A percentile compares a stretch with the other conserved stretches of the same genome.
Evolutionary conservation across 2,329 filamentous ascomycete species (phyloP).

Genomic region (Talaromyces pinophilus): DNA sequence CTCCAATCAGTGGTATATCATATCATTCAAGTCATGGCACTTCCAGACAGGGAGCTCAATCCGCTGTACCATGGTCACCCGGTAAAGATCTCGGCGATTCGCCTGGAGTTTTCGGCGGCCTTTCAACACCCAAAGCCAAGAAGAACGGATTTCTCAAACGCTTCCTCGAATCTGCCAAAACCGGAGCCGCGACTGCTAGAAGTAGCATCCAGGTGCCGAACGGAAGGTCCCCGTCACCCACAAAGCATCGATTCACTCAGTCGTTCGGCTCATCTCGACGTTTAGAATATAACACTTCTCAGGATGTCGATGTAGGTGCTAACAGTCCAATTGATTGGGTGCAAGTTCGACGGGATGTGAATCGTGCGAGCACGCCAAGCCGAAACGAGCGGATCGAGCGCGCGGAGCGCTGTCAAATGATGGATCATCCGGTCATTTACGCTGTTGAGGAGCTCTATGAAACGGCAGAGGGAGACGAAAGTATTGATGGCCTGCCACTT

Average conservation of each 20-base stretch:
- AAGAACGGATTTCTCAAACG: constrained; percentile 94
- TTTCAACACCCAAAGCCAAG: constrained; percentile 72
- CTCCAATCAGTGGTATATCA: constrained; percentile 71
- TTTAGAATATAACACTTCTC: constrained; percentile 55
- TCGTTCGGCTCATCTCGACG: constrained; percentile 46
- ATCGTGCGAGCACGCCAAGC: constrained; percentile 90
- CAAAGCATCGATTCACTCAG: constrained; percentile 51
- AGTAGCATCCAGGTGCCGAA: constrained; percentile 73
- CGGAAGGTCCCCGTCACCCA: constrained; percentile 48
- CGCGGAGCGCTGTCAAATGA: constrained; percentile 87
- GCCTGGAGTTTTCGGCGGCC: constrained; percentile 72
- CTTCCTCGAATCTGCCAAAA: constrained; percentile 91
- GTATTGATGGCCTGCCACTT: constrained; percentile 80
- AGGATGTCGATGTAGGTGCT: constrained; percentile 68
- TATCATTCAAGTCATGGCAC: constrained; percentile 85
- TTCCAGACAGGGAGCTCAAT: constrained; percentile 60
- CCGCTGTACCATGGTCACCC: constrained; percentile 63
- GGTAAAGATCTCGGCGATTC: constrained; percentile 61
- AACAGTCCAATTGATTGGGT: constrained; percentile 75
- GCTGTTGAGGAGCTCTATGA: constrained; percentile 88
- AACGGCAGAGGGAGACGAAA: constrained; percentile 85
- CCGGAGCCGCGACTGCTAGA: constrained; percentile 83
- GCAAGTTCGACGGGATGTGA: constrained; percentile 93
- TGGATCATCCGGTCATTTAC: constrained; percentile 84
- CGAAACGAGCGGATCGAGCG: constrained; percentile 83